Conservation (phyloP, 257 asterid species). For the Lavandula angustifolia region DNA sequence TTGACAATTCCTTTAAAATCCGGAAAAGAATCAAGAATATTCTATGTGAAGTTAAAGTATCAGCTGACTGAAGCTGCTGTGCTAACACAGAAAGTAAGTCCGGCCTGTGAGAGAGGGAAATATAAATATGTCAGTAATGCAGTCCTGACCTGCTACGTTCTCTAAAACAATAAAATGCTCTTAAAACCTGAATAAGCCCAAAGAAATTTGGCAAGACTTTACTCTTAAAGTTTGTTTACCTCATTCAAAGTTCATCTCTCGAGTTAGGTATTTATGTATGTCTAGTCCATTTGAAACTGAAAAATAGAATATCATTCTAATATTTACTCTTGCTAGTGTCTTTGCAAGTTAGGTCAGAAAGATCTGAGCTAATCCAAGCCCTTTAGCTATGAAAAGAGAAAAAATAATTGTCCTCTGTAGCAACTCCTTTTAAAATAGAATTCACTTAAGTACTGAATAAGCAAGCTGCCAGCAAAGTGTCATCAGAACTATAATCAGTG, state of each 20-base stretch:
- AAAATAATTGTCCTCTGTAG: background rate
- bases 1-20: constrained; percentile 88
- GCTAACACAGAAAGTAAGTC: constrained; percentile 90
- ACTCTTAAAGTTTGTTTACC: background rate
- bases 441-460: constrained; percentile 12
- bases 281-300: background rate
- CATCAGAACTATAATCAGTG: constrained; percentile 1
- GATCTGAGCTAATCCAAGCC: constrained; percentile 3
- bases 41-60: constrained; percentile 84
- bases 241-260: constrained; percentile 3
- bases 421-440: constrained; percentile 2
- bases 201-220: background rate
- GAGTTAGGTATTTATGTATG: background rate
- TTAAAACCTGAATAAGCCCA: constrained; percentile 15
- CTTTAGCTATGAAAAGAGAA: background rate
- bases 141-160: constrained; percentile 3
- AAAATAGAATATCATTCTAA: constrained; percentile 6
- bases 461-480: constrained; percentile 4
- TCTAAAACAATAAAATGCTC: background rate
- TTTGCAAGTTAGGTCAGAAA: background rate
- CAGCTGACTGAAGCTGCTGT: constrained; percentile 84
- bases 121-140: background rate
- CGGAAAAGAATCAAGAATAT: constrained; percentile 88
- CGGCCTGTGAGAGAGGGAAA: constrained; percentile 67
- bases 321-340: background rate